Conservation (phyloP, 148 eudicot species). For the Hydrangea macrophylla region DNA sequence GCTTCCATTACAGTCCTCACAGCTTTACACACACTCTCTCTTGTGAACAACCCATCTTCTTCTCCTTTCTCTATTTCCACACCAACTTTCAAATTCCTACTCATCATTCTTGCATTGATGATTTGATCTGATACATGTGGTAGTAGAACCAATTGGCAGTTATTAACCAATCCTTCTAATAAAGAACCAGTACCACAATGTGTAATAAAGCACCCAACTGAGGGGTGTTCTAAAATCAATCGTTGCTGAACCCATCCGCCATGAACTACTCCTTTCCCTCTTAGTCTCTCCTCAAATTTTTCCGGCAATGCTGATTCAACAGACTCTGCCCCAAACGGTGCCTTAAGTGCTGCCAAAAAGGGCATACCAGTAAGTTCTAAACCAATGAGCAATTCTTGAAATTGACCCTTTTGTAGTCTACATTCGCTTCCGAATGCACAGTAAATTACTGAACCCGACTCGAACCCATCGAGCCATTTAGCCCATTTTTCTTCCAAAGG, state of each 20-base stretch:
- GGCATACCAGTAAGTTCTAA: slow-evolving; percentile 5
- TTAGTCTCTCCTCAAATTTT: background rate
- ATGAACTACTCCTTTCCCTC: background rate
- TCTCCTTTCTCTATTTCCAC: slow-evolving; percentile 14
- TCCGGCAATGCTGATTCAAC: slow-evolving; percentile 9
- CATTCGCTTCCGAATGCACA: slow-evolving; percentile 17
- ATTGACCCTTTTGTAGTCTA: background rate
- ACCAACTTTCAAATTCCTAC: slow-evolving; percentile 5
- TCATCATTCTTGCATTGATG: slow-evolving; percentile 5
- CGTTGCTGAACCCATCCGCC: slow-evolving; percentile 13
- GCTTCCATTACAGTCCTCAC: slow-evolving; percentile 15
- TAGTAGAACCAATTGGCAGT: slow-evolving; percentile 4
- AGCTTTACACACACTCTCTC: slow-evolving; percentile 5
- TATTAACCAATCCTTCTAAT: slow-evolving; percentile 1
- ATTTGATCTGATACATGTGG: background rate
- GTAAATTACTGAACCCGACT: slow-evolving; percentile 6
- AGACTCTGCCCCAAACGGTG: background rate
- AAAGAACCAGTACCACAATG: slow-evolving; percentile 7
- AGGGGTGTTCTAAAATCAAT: background rate
- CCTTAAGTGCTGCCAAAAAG: slow-evolving; percentile 1
- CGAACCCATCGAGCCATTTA: background rate
- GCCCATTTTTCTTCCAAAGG: slow-evolving; percentile 12
- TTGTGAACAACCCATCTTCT: slow-evolving; percentile 6
- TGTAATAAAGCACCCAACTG: slow-evolving; percentile 12
- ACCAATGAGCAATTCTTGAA: slow-evolving; percentile 11